Evolutionary conservation across 2,329 filamentous ascomycete species (phyloP).

Genomic region (Phyllosticta citrichinensis): DNA sequence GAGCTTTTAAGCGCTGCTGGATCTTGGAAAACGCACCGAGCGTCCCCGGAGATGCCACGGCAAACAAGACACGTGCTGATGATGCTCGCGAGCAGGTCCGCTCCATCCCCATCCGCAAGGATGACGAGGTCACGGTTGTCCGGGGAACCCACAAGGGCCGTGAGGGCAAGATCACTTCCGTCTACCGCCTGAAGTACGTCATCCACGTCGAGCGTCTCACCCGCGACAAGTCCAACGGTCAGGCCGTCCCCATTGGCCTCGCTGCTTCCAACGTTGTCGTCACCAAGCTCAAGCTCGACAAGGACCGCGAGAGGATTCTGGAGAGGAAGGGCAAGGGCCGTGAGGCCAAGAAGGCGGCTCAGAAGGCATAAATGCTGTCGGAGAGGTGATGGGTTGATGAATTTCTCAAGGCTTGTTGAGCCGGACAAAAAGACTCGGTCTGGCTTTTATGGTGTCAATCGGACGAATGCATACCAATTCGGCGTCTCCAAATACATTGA

Average conservation of each 20-base stretch:
- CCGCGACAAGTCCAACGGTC: conserved; percentile 95
- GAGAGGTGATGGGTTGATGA: conserved; percentile 25
- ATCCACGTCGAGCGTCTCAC: conserved; percentile 95
- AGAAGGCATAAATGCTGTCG: conserved; percentile 35
- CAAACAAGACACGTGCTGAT: conserved; percentile 3
- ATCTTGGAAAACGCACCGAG: background rate
- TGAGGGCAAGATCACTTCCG: conserved; percentile 94
- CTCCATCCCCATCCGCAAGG: conserved; percentile 63
- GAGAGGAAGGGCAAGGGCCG: conserved; percentile 75
- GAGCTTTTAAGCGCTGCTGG: background rate
- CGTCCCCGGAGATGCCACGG: background rate
- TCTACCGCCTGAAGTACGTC: conserved; percentile 74
- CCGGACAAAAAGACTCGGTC: conserved; percentile 23
- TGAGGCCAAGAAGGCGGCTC: conserved; percentile 59
- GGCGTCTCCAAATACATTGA: conserved; percentile 16
- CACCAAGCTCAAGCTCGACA: conserved; percentile 97
- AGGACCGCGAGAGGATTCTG: conserved; percentile 80
- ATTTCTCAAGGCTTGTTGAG: conserved; percentile 25
- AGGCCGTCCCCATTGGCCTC: conserved; percentile 88
- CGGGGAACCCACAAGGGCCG: conserved; percentile 94
- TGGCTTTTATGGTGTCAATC: conserved; percentile 24
- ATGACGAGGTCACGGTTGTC: conserved; percentile 77
- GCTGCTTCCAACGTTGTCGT: conserved; percentile 96
- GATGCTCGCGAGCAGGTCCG: conserved; percentile 54
- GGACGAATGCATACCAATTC: conserved; percentile 30